Percentiles rank a stretch among this genome's conserved stretches.
These are phyloP conservation scores for Diplodia scrobiculata DNA, from an alignment of 2,329 filamentous ascomycete genomes.

Conservation along the genomic window DNA sequence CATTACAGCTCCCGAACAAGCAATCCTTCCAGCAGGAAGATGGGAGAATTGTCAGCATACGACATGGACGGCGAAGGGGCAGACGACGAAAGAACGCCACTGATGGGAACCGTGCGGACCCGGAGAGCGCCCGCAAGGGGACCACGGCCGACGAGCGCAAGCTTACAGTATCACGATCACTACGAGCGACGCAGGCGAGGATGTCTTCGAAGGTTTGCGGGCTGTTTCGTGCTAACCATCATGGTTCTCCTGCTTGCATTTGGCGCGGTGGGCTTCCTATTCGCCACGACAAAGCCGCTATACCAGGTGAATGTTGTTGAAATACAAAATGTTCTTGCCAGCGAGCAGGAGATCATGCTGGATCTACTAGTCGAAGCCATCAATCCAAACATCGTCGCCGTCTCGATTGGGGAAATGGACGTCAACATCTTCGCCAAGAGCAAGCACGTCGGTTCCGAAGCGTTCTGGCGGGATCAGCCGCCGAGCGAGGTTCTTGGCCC, in stretches of 20 bases:
- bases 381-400: constrained; percentile 89
- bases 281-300: constrained; percentile 87
- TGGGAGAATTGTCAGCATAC: constrained; percentile 67
- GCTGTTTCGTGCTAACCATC: constrained; percentile 80
- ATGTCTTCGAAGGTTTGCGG: constrained; percentile 75
- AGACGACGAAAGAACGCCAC: constrained; percentile 84
- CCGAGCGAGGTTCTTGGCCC: constrained; percentile 30
- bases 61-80: constrained; percentile 81
- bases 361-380: constrained; percentile 84
- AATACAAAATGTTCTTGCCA: constrained; percentile 87
- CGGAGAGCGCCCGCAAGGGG: constrained; percentile 56
- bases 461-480: constrained; percentile 47
- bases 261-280: constrained; percentile 84
- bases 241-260: constrained; percentile 79
- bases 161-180: constrained; percentile 71
- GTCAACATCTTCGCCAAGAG: constrained; percentile 94
- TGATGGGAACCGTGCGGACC: constrained; percentile 68
- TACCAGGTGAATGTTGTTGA: constrained; percentile 74
- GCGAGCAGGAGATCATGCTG: constrained; percentile 92
- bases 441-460: constrained; percentile 72
- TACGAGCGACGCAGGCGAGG: constrained; percentile 60
- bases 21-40: constrained; percentile 52
- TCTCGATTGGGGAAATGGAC: constrained; percentile 83
- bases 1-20: constrained; percentile 52
- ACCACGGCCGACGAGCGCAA: constrained; percentile 55